A percentile compares a stretch with the other conserved stretches of the same genome.
These are phyloP conservation scores for Cynara cardunculus DNA, from an alignment of 129 eudicot genomes.

Conservation along the genomic window DNA sequence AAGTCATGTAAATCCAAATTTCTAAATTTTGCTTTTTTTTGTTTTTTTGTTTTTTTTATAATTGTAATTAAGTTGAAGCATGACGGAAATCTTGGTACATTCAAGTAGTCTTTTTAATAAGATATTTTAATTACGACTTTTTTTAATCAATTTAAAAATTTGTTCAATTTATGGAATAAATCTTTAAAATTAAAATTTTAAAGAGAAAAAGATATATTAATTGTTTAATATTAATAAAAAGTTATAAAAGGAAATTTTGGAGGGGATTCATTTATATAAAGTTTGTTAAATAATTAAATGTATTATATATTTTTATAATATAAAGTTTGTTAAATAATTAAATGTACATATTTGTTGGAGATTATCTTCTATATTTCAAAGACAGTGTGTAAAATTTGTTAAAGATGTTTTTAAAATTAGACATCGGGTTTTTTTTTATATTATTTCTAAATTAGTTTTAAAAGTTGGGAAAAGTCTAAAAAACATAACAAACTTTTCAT, in stretches of 20 bases:
- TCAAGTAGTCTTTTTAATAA: too few species aligned
- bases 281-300: background rate
- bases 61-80: too few species aligned
- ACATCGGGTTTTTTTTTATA: background rate
- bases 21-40: background rate
- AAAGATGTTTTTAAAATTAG: background rate
- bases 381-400: background rate
- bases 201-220: background rate
- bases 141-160: too few species aligned
- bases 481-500: too few species aligned
- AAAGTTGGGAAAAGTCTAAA: background rate
- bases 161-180: too few species aligned
- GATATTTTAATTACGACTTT: too few species aligned
- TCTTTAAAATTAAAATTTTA: too few species aligned
- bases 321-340: background rate
- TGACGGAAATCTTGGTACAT: too few species aligned
- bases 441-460: too few species aligned
- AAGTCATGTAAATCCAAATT: constrained; percentile 9
- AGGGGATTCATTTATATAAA: background rate
- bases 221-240: too few species aligned
- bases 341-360: background rate
- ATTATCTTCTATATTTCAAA: background rate
- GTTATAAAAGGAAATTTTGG: background rate
- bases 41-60: background rate
- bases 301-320: background rate